These are phyloP conservation scores for Tetrastigma voinierianum DNA, from an alignment of 164 flowering plant species.

Conservation along the genomic window DNA sequence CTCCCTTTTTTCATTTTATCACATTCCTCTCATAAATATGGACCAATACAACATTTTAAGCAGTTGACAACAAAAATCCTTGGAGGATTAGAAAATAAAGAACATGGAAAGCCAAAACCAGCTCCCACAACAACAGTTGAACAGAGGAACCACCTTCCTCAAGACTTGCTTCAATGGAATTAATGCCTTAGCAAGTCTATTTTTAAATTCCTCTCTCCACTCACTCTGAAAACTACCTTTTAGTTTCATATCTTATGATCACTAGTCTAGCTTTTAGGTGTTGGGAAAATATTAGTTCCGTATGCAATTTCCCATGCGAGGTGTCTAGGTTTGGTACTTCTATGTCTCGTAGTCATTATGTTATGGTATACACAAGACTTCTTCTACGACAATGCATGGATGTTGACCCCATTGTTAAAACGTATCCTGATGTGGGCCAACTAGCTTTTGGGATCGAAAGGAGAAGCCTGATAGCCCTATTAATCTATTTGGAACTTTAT, in stretches of 20 bases:
- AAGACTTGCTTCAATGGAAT: slow-evolving; percentile 38
- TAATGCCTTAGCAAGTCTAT: slow-evolving; percentile 37
- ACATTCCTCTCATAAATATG: not conserved
- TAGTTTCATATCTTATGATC: not conserved
- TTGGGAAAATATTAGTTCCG: slow-evolving; percentile 69
- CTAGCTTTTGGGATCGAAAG: slow-evolving; percentile 46
- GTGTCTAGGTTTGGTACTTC: slow-evolving; percentile 49
- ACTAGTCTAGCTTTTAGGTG: slow-evolving; percentile 38
- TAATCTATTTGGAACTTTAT: slow-evolving; percentile 48
- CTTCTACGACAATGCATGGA: slow-evolving; percentile 62
- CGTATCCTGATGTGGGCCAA: slow-evolving; percentile 58
- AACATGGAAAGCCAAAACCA: slow-evolving; percentile 36
- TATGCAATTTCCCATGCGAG: slow-evolving; percentile 71
- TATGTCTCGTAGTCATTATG: slow-evolving; percentile 37
- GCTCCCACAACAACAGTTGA: slow-evolving; percentile 4
- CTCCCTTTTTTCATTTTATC: not conserved
- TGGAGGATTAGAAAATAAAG: slow-evolving; percentile 6
- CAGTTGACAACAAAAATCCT: not conserved
- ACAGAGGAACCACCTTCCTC: slow-evolving; percentile 32
- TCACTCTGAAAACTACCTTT: too few relatives aligned
- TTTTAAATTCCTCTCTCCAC: not conserved
- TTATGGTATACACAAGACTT: slow-evolving; percentile 58
- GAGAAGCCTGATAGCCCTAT: slow-evolving; percentile 29
- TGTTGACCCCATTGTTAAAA: slow-evolving; percentile 27
- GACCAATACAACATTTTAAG: not conserved